These are phyloP conservation scores for Helianthus tuberosus DNA, from an alignment of 129 eudicot species.

Conservation along the genomic window DNA sequence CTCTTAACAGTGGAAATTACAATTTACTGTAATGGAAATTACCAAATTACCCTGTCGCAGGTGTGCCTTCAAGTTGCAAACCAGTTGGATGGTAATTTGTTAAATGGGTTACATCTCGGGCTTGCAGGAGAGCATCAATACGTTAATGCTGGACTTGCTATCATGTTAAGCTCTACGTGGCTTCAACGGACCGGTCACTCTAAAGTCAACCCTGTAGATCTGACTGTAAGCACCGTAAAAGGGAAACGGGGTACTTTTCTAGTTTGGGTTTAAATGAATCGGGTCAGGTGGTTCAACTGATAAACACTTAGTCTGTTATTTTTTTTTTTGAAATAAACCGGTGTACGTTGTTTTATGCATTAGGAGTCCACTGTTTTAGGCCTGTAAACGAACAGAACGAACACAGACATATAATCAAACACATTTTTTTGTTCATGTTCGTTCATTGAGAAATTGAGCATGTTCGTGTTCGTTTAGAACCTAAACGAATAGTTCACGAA, in stretches of 20 bases:
- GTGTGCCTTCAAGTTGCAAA: constrained; percentile 69
- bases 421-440: no score
- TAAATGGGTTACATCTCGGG: constrained; percentile 70
- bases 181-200: constrained; percentile 72
- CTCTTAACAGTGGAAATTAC: constrained; percentile 7
- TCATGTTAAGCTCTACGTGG: constrained; percentile 81
- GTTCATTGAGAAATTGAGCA: no score
- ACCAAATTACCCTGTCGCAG: constrained; percentile 41
- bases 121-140: constrained; percentile 95
- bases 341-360: no score
- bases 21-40: neutral
- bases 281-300: no score
- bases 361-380: no score
- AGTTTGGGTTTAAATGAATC: no score
- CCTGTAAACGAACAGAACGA: no score
- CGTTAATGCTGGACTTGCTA: constrained; percentile 87
- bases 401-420: no score
- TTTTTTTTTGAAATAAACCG: no score
- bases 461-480: no score
- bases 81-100: constrained; percentile 56
- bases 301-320: no score
- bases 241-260: neutral
- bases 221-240: constrained; percentile 49
- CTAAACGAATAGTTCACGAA: no score
- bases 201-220: constrained; percentile 49